Evolutionary conservation across 257 asterid species (phyloP).

Genomic region (Marsdenia floribunda): DNA sequence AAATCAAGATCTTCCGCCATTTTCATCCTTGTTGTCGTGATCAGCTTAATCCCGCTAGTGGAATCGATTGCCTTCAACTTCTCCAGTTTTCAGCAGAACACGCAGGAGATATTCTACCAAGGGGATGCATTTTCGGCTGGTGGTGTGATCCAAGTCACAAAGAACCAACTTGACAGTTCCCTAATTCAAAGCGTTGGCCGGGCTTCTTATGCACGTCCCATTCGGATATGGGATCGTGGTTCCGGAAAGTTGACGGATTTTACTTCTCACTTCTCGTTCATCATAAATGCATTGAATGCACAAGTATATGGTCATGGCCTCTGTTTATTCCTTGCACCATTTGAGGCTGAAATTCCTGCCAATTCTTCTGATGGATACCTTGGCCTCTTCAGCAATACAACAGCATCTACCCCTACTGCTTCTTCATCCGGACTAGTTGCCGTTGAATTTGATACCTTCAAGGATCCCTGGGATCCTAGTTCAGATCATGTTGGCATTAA

Average conservation of each 20-base stretch:
- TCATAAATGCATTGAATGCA: conserved; percentile 8
- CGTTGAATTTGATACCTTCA: conserved; percentile 23
- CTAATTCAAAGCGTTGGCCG: conserved; percentile 22
- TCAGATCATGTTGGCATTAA: conserved; percentile 37
- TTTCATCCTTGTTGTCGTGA: too few relatives aligned
- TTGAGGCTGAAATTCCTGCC: conserved; percentile 17
- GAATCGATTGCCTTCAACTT: conserved; percentile 12
- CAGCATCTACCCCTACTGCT: not conserved
- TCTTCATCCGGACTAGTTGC: conserved; percentile 14
- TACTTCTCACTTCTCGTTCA: conserved; percentile 27
- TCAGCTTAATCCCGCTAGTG: not conserved
- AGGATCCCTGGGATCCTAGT: conserved; percentile 32
- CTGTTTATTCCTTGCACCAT: conserved; percentile 27
- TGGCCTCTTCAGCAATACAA: conserved; percentile 17
- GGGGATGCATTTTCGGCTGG: conserved; percentile 14
- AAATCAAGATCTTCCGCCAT: not conserved
- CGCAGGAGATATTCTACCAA: conserved; percentile 3
- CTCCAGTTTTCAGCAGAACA: conserved; percentile 3
- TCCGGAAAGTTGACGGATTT: conserved; percentile 25
- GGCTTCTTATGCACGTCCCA: conserved; percentile 24
- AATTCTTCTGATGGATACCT: conserved; percentile 15
- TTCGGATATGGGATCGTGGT: conserved; percentile 28
- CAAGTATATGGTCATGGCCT: conserved; percentile 17
- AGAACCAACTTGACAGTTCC: conserved; percentile 9
- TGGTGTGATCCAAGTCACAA: conserved; percentile 6